A percentile compares a stretch with the other conserved stretches of the same genome.
These are phyloP conservation scores for Geotrichum klebahnii DNA, from an alignment of 1,139 yeast species.

Conservation along the genomic window DNA sequence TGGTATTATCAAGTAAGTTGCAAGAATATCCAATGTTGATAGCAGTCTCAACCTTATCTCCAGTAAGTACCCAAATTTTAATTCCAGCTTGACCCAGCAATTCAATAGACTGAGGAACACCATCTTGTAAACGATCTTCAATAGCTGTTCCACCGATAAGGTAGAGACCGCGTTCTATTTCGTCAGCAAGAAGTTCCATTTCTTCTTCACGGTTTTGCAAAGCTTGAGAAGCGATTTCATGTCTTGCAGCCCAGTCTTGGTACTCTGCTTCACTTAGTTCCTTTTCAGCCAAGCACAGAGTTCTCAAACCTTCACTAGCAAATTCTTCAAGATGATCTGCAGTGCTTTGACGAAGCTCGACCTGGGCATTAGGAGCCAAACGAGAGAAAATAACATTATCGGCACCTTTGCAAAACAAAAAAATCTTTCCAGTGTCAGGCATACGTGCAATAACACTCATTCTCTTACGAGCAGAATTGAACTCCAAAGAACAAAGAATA, in stretches of 20 bases:
- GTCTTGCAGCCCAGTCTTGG: conserved; percentile 62
- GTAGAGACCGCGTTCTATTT: conserved; percentile 66
- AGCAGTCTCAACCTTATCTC: conserved; percentile 97
- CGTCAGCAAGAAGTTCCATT: conserved; percentile 74
- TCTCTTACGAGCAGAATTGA: conserved; percentile 89
- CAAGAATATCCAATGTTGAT: conserved; percentile 96
- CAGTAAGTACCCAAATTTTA: conserved; percentile 94
- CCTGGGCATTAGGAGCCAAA: conserved; percentile 52
- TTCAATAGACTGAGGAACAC: conserved; percentile 92
- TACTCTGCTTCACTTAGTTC: conserved; percentile 62
- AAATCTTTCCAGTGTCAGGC: conserved; percentile 48
- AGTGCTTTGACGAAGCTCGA: conserved; percentile 56
- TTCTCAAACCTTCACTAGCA: conserved; percentile 96
- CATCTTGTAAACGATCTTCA: conserved; percentile 91
- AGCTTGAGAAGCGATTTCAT: conserved; percentile 69
- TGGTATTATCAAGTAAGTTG: conserved; percentile 76
- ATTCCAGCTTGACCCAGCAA: conserved; percentile 85
- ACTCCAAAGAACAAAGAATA: conserved; percentile 72
- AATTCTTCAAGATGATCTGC: conserved; percentile 85
- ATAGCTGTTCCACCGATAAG: conserved; percentile 95
- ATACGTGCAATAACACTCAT: conserved; percentile 86
- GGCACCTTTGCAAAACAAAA: conserved; percentile 87
- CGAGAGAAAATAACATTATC: conserved; percentile 85
- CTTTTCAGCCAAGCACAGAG: conserved; percentile 84
- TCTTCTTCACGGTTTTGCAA: conserved; percentile 71